phyloP scores from a whole-genome alignment of 1,284 basidiomycete species.

The Hypsizygus ulmarius region DNA sequence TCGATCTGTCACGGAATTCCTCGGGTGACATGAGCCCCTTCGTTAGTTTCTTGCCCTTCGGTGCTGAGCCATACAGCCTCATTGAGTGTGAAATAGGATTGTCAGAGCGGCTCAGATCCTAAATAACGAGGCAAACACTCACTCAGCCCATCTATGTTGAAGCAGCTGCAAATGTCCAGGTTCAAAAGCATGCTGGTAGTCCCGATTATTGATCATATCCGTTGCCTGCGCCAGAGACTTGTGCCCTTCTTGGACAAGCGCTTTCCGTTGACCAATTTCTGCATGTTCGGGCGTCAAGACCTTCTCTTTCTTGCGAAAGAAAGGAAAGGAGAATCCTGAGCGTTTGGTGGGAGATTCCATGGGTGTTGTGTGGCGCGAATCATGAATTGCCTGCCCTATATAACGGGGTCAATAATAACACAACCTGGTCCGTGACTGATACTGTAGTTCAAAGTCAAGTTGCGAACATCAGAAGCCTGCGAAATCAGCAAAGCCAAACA shows the following conservation, averaged over 20 bases:
- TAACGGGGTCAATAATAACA: no score
- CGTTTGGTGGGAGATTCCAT: conserved; percentile 12
- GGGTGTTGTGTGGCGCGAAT: neutral
- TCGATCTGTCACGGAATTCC: conserved; percentile 22
- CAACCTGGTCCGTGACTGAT: no score
- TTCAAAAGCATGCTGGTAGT: conserved; percentile 18
- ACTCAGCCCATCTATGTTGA: conserved; percentile 23
- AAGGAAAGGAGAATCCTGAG: conserved; percentile 11
- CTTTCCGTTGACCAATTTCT: conserved; percentile 18
- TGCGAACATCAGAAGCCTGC: no score
- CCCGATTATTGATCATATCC: conserved; percentile 21
- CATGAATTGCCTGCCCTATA: no score
- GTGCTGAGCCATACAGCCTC: conserved; percentile 20
- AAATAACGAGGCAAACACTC: conserved; percentile 3
- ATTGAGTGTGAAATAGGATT: neutral
- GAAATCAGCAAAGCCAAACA: no score
- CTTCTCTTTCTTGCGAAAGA: conserved; percentile 14
- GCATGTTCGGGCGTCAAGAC: conserved; percentile 9
- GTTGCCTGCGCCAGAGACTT: conserved; percentile 19
- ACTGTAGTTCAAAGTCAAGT: no score
- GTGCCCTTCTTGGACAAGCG: conserved; percentile 20
- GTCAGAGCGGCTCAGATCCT: neutral
- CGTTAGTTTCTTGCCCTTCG: conserved; percentile 21
- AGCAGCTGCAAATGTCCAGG: conserved; percentile 18
- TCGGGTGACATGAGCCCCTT: conserved; percentile 19